Evolutionary conservation across 495 filamentous ascomycete species (phyloP).

Genomic region (Usnea hakonensis): DNA sequence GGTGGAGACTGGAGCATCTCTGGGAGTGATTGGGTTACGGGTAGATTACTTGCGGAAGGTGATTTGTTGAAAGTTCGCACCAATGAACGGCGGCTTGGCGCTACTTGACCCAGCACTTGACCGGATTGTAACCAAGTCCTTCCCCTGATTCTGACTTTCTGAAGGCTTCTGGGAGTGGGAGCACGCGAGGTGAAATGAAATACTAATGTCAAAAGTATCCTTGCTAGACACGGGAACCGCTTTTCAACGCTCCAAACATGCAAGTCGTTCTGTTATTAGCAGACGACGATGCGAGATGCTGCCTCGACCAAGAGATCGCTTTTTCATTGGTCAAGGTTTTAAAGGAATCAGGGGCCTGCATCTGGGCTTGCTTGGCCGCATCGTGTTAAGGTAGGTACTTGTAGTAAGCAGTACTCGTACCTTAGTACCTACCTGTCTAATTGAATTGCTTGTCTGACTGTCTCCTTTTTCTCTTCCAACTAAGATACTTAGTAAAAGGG

Average conservation of each 20-base stretch:
- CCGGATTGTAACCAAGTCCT: neutral
- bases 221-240: too few relatives aligned
- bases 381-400: too few relatives aligned
- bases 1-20: too few relatives aligned
- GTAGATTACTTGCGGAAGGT: neutral
- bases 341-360: neutral
- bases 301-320: neutral
- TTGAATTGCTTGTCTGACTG: too few relatives aligned
- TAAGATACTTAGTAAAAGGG: too few relatives aligned
- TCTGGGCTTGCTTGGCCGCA: neutral
- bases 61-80: neutral
- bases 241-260: neutral
- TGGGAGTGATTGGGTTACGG: too few relatives aligned
- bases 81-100: neutral
- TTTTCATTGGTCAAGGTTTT: neutral
- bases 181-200: neutral
- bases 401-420: too few relatives aligned
- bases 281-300: neutral
- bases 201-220: too few relatives aligned
- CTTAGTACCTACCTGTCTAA: too few relatives aligned
- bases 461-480: too few relatives aligned
- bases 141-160: too few relatives aligned
- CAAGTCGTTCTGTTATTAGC: neutral
- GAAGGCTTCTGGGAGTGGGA: too few relatives aligned
- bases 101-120: neutral